phyloP scores from a whole-genome alignment of 306 rosid genomes.

The Prunus mume region DNA sequence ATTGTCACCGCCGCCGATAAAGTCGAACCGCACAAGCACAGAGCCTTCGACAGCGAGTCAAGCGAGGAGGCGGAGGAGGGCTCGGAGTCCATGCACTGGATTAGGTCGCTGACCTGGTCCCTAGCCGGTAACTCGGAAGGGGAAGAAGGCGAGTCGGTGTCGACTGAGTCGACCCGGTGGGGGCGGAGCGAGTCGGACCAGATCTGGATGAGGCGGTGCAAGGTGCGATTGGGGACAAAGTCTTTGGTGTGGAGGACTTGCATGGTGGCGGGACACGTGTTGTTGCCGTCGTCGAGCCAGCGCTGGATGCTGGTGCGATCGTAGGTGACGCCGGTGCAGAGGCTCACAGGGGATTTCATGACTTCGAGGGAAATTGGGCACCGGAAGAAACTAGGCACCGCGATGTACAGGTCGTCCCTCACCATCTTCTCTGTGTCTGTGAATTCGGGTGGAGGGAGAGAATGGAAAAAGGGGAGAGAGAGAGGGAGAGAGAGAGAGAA shows the following conservation, averaged over 20 bases:
- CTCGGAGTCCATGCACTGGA: slow-evolving; percentile 21
- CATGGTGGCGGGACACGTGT: slow-evolving; percentile 99
- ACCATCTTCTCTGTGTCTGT: slow-evolving; percentile 38
- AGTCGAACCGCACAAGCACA: no score
- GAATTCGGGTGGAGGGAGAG: slow-evolving; percentile 13
- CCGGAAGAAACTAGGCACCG: slow-evolving; percentile 71
- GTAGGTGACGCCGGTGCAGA: slow-evolving; percentile 92
- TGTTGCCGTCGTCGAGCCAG: slow-evolving; percentile 94
- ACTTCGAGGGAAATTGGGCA: slow-evolving; percentile 89
- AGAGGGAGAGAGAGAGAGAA: background rate
- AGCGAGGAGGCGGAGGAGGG: background rate
- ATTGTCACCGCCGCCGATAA: slow-evolving; percentile 41
- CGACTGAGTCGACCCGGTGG: slow-evolving; percentile 40
- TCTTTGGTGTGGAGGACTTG: slow-evolving; percentile 76
- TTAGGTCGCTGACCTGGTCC: slow-evolving; percentile 35
- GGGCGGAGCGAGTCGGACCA: slow-evolving; percentile 68
- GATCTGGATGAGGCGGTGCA: slow-evolving; percentile 87
- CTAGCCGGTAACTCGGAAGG: slow-evolving; percentile 21
- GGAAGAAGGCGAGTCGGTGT: slow-evolving; percentile 21
- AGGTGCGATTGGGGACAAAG: slow-evolving; percentile 70
- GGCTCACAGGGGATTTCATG: slow-evolving; percentile 93
- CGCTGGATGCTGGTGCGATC: slow-evolving; percentile 93
- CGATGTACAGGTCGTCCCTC: slow-evolving; percentile 67
- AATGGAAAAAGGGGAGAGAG: background rate
- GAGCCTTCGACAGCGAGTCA: slow-evolving; percentile 41